Percentiles rank a stretch among this genome's conserved stretches.
phyloP scores from a whole-genome alignment of 2,329 filamentous ascomycete genomes.

The Alternaria sp. region DNA sequence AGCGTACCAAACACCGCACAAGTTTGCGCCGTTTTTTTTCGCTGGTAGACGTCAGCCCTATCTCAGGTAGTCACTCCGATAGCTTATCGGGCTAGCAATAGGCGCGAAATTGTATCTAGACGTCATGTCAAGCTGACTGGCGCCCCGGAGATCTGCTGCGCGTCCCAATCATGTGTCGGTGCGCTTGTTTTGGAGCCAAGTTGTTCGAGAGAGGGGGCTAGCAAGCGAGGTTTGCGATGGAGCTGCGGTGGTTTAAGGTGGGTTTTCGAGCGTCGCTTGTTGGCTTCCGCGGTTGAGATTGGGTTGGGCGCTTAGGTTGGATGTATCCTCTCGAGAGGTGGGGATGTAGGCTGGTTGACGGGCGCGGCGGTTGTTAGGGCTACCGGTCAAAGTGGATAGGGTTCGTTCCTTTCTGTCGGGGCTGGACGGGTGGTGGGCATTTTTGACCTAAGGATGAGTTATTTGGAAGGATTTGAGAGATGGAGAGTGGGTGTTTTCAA shows the following conservation, averaged over 20 bases:
- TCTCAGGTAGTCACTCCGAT: neutral
- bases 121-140: neutral
- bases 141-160: neutral
- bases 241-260: neutral
- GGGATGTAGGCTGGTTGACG: neutral
- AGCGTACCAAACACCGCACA: neutral
- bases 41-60: neutral
- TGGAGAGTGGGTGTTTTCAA: neutral
- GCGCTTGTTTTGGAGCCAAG: neutral
- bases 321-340: neutral
- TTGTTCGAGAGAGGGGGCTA: neutral
- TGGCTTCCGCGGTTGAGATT: neutral
- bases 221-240: neutral
- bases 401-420: neutral
- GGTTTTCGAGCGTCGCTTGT: neutral
- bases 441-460: neutral
- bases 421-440: neutral
- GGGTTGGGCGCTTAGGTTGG: neutral
- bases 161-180: neutral
- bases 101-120: slow-evolving; percentile 2
- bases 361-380: neutral
- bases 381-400: neutral
- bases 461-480: neutral
- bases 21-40: neutral
- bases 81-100: neutral